Conservation (phyloP, 2,329 filamentous ascomycete species). For the Monosporascus sp. region DNA sequence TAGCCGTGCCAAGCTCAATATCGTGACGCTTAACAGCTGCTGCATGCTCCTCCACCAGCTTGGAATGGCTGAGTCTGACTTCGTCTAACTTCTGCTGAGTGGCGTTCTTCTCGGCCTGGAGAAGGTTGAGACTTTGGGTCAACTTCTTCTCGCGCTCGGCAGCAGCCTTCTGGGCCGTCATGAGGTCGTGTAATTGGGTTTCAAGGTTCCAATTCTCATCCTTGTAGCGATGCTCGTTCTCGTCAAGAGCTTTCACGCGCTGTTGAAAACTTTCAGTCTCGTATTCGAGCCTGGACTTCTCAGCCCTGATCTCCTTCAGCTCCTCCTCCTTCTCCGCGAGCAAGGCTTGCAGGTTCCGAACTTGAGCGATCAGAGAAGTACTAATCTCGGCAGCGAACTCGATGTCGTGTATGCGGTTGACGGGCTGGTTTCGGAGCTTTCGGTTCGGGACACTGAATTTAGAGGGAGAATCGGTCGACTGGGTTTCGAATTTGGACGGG, state of each 20-base stretch:
- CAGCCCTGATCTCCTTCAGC: constrained; percentile 67
- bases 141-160: constrained; percentile 80
- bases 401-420: constrained; percentile 87
- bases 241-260: constrained; percentile 76
- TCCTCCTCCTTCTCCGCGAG: constrained; percentile 85
- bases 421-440: constrained; percentile 84
- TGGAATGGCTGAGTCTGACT: constrained; percentile 72
- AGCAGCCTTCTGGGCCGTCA: constrained; percentile 68
- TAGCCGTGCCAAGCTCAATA: constrained; percentile 78
- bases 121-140: constrained; percentile 62
- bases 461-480: constrained; percentile 79
- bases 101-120: constrained; percentile 69
- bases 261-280: constrained; percentile 77
- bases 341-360: constrained; percentile 81
- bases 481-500: constrained; percentile 75
- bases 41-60: constrained; percentile 75
- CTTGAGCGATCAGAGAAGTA: constrained; percentile 87
- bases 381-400: constrained; percentile 98
- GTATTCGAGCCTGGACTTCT: constrained; percentile 75
- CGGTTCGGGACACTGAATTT: constrained; percentile 85
- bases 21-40: constrained; percentile 78
- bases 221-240: constrained; percentile 93
- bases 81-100: constrained; percentile 89
- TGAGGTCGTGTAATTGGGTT: constrained; percentile 81
- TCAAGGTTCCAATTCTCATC: constrained; percentile 99